Conservation (phyloP, 139 green algal genomes). For the Raphidocelis subcapitata region DNA sequence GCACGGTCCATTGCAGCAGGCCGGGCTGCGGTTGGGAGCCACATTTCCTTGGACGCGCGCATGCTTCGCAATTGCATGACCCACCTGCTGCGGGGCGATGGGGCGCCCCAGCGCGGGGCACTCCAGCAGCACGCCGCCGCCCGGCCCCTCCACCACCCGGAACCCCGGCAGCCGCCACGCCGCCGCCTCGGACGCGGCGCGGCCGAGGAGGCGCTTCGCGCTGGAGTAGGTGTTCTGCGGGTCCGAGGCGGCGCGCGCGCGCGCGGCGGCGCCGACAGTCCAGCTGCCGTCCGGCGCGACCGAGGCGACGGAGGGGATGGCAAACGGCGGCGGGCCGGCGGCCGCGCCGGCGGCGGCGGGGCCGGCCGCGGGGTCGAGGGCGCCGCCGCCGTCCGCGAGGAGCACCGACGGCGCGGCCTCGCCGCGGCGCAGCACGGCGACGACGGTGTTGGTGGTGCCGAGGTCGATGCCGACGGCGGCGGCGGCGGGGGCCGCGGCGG, state of each 20-base stretch:
- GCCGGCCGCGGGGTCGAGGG: too few species aligned
- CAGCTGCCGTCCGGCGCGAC: slow-evolving; percentile 36
- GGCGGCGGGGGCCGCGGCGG: background rate
- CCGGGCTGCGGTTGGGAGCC: too few species aligned
- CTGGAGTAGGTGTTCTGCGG: slow-evolving; percentile 62
- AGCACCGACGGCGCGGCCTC: slow-evolving; percentile 21
- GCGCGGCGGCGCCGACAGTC: slow-evolving; percentile 50
- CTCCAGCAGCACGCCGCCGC: slow-evolving; percentile 86
- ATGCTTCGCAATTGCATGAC: too few species aligned
- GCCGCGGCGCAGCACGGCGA: slow-evolving; percentile 45
- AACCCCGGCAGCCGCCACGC: slow-evolving; percentile 28
- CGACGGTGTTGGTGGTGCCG: slow-evolving; percentile 66
- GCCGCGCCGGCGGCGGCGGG: background rate
- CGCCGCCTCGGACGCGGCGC: background rate
- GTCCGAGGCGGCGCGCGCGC: slow-evolving; percentile 27
- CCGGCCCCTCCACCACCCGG: slow-evolving; percentile 45
- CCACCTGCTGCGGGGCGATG: slow-evolving; percentile 36
- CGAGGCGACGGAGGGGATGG: slow-evolving; percentile 48
- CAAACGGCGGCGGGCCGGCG: slow-evolving; percentile 2
- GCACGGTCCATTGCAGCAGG: background rate
- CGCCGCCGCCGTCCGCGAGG: too few species aligned
- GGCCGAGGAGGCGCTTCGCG: slow-evolving; percentile 74
- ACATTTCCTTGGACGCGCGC: too few species aligned
- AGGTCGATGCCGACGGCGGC: slow-evolving; percentile 72
- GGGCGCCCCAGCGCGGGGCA: slow-evolving; percentile 12